Percentiles rank a stretch among this genome's conserved stretches.
These are phyloP conservation scores for Eucalyptus coolabah DNA, from an alignment of 345 rosid genomes.

Conservation along the genomic window DNA sequence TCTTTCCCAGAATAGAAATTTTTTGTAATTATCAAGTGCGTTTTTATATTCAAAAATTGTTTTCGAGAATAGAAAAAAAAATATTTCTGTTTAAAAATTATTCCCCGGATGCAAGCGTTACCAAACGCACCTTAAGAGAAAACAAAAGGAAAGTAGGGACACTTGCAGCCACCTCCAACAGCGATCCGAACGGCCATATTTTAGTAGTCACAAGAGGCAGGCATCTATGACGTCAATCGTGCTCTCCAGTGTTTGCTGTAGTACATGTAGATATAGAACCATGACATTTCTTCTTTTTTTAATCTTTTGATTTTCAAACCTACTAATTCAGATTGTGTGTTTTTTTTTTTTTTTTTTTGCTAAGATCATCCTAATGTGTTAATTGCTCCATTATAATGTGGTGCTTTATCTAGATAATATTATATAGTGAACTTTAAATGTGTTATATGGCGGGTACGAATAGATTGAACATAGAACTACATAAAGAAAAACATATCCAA, in stretches of 20 bases:
- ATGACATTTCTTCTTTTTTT: background rate
- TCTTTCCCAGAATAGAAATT: too few relatives aligned
- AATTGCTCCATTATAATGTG: background rate
- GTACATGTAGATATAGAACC: too few relatives aligned
- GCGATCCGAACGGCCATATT: fast-evolving
- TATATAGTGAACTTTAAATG: background rate
- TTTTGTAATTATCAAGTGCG: too few relatives aligned
- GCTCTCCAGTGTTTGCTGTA: background rate
- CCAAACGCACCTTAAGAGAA: too few relatives aligned
- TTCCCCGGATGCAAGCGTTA: fast-evolving
- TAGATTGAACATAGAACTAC: background rate
- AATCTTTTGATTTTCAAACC: background rate
- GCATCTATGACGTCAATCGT: background rate
- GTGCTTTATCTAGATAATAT: background rate
- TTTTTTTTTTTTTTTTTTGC: background rate
- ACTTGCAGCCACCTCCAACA: too few relatives aligned
- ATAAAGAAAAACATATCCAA: background rate
- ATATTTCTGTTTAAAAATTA: fast-evolving
- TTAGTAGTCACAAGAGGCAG: background rate
- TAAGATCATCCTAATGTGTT: background rate
- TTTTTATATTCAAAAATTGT: too few relatives aligned
- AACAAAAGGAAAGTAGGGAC: too few relatives aligned
- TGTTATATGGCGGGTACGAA: background rate
- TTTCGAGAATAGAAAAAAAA: fast-evolving
- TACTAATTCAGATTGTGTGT: too few relatives aligned